Base-by-base conservation (phyloP, 169 alveolate genomes). In the Plasmodium vivax region DNA sequence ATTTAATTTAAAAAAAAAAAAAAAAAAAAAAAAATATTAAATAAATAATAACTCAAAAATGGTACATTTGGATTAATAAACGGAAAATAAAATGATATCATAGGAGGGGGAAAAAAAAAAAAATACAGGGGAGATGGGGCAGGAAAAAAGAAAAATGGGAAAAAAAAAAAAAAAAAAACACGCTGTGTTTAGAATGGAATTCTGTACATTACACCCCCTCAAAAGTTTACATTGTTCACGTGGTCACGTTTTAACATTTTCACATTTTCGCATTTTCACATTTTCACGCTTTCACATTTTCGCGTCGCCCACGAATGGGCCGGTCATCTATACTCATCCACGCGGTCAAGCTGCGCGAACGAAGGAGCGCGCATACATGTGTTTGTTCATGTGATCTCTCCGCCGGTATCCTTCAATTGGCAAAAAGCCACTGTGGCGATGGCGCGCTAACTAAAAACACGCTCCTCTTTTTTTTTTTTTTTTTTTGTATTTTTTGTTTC, bases 1-100 rank as follows among this genome's bases (percentile, higher is more conserved):
- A 54, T 51, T 82, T 54, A 82, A 81, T 81, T 81, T 81, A 81
- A 81, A 81, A 81, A 81, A 5, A 81, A 81, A 81, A 81, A 75
- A 79, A 79, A 79, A 75, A 79, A 79, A 79, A 38, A 41, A 79
- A 41, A 38, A 9, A 79, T 41, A 41, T 41, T 23, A 58, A 38
- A 41, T 16, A 79, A 36, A 19, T 41, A n/a, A 41, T 82, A 82
- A 82, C 56, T 36, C 62, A 41, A 82, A 82, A 82, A 41, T 36
- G 72, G 19, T 54, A 82, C 74, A 9, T 27, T 19, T 82, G 34
- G 77, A 32, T 45, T 82, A 82, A 27, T 82, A 82, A 82, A 27
- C 56, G 68, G 71, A n/a, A 27, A 82, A 82, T 51, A n/a, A 82
- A 54, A 27, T 27, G 38, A 82, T 51, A 30, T 19, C 79, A 23